Base-by-base conservation (phyloP, 2,329 filamentous ascomycete species). In the Aspergillus thermomutatus region DNA sequence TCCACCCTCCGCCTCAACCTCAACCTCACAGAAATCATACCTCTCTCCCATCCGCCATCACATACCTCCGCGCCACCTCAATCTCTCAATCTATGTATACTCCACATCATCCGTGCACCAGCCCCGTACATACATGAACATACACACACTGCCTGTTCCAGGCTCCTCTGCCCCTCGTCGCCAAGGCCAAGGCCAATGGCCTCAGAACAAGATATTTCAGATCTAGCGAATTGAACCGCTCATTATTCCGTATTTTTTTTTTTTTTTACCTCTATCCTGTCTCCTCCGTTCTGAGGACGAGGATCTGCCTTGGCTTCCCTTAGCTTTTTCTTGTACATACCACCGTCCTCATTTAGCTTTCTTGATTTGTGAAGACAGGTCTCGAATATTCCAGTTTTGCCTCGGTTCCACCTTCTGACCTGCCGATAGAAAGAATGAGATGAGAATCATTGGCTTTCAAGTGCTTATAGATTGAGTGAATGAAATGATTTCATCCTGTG, bases 1-100 rank as follows among this genome's bases (percentile, higher is more conserved):
- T 52, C 58, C 43, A 55, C 62, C 31, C 50, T 55, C 9, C 48
- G 49, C 48, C 17, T 48, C 49, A 47, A 50, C 49, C 19, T 19
- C 28, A 47, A 23, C 25, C 14, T 17, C 11, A 14, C 31, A 17
- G 31, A 34, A 37, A 17, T 17, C 31, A 37, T 6, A 17, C 14
- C 14, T 37, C 31, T 37, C 31, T 37, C 14, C 31, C 31, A 7
- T 37, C 31, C 31, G 14, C 17, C 31, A 17, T 7, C 14, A 31
- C 28, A 31, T 31, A 37, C 31, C 31, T 17, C 14, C 31, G 14
- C 14, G 11, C 31, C 7, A 37, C 14, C 14, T 37, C 31, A 37
- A 14, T 17, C 14, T 37, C 31, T 37, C 31, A 37, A 37, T 17
- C 31, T 37, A 37, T 37, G 31, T 37, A 37, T 37, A 37, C 31